These are phyloP conservation scores for Malus orientalis DNA, from an alignment of 306 rosid genomes.

Conservation along the genomic window DNA sequence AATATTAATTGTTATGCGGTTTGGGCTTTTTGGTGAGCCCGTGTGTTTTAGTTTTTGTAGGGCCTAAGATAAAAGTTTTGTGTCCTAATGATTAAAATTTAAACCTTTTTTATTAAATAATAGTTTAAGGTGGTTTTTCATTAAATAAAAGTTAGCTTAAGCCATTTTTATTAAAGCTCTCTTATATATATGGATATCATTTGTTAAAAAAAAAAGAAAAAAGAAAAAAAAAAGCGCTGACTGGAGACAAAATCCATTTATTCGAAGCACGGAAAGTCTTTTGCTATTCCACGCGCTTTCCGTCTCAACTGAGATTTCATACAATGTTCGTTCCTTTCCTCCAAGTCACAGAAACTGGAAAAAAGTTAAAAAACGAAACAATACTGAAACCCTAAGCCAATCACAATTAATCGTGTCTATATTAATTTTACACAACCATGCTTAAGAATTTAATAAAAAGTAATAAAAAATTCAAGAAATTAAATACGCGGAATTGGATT, in stretches of 20 bases:
- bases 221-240: too few species aligned
- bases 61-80: too few species aligned
- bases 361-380: background rate
- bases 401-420: background rate
- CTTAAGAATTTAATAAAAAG: background rate
- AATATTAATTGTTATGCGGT: too few species aligned
- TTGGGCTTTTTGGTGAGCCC: too few species aligned
- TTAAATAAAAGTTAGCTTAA: too few species aligned
- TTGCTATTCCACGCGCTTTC: background rate
- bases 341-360: background rate
- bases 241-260: background rate
- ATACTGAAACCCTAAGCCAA: background rate
- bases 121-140: too few species aligned
- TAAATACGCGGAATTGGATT: background rate
- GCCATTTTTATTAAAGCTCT: too few species aligned
- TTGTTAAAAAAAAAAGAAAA: background rate
- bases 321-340: background rate
- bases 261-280: background rate
- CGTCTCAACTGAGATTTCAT: background rate
- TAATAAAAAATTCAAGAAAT: background rate
- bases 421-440: background rate
- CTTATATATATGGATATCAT: too few species aligned
- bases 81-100: too few species aligned
- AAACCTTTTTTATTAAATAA: too few species aligned
- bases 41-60: too few species aligned